These are phyloP conservation scores for Acacia pycnantha DNA, from an alignment of 331 rosid genomes.

Conservation along the genomic window DNA sequence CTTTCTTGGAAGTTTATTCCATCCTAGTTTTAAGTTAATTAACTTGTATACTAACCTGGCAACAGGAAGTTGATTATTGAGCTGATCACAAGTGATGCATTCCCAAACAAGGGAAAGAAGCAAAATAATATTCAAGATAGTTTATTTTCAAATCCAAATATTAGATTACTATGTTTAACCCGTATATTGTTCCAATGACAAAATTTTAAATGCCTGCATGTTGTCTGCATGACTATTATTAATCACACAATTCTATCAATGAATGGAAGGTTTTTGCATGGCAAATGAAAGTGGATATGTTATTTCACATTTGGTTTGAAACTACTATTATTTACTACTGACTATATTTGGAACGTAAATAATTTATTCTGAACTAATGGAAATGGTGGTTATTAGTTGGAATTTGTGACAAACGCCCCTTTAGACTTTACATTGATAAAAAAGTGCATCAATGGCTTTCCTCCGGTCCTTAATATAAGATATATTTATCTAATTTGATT, in stretches of 20 bases:
- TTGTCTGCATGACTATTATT: not conserved
- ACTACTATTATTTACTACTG: not conserved
- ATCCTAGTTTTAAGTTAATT: conserved; percentile 7
- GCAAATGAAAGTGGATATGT: not conserved
- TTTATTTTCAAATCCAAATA: not conserved
- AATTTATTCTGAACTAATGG: not conserved
- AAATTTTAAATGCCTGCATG: not conserved
- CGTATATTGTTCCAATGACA: not conserved
- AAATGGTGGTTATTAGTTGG: not conserved
- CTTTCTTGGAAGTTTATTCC: conserved; percentile 11
- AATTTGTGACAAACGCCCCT: not conserved
- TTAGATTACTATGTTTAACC: not conserved
- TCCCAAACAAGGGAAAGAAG: not conserved
- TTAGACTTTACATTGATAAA: not conserved
- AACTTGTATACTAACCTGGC: not conserved
- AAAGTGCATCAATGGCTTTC: not conserved
- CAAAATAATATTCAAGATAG: not conserved
- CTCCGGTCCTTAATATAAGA: too few relatives aligned
- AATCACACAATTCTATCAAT: not conserved
- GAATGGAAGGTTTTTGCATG: not conserved
- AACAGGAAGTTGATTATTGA: not conserved
- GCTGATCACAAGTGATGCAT: not conserved
- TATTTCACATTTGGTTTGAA: not conserved
- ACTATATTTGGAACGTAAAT: not conserved
- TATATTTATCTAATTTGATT: too few relatives aligned